Conservation (phyloP, 2,329 filamentous ascomycete genomes). For the Cercospora sojina region DNA sequence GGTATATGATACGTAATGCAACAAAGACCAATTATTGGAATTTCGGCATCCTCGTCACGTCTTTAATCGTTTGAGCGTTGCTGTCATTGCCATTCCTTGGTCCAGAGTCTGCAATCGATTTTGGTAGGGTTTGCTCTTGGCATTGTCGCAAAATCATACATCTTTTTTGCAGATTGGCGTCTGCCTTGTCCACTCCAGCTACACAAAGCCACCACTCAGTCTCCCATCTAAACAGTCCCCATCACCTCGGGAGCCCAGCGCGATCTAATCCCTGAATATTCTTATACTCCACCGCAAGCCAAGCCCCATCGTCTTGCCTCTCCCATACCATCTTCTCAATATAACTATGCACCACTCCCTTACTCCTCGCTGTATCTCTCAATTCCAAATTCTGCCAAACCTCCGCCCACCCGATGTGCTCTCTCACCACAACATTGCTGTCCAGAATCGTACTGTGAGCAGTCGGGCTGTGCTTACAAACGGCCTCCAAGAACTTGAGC, state of each 20-base stretch:
- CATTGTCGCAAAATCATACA: background rate
- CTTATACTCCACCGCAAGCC: conserved; percentile 7
- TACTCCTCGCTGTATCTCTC: conserved; percentile 6
- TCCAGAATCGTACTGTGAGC: conserved; percentile 10
- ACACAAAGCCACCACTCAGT: background rate
- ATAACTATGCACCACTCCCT: conserved; percentile 9
- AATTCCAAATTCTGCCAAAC: conserved; percentile 12
- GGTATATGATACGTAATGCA: background rate
- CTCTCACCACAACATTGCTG: background rate
- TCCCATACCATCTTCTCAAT: conserved; percentile 12
- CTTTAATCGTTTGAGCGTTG: background rate
- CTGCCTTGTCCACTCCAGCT: background rate
- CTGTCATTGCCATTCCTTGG: background rate
- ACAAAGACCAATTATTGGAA: background rate
- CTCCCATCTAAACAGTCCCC: background rate
- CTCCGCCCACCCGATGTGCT: conserved; percentile 9
- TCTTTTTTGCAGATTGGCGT: background rate
- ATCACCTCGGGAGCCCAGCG: conserved; percentile 5
- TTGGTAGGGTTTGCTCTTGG: background rate
- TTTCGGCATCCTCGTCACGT: background rate
- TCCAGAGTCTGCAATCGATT: background rate
- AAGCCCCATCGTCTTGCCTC: conserved; percentile 5
- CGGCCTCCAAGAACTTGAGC: background rate
- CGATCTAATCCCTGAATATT: conserved; percentile 11
- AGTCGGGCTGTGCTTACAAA: background rate